phyloP scores from a whole-genome alignment of 345 rosid species.

The Eucalyptus caleyi region DNA sequence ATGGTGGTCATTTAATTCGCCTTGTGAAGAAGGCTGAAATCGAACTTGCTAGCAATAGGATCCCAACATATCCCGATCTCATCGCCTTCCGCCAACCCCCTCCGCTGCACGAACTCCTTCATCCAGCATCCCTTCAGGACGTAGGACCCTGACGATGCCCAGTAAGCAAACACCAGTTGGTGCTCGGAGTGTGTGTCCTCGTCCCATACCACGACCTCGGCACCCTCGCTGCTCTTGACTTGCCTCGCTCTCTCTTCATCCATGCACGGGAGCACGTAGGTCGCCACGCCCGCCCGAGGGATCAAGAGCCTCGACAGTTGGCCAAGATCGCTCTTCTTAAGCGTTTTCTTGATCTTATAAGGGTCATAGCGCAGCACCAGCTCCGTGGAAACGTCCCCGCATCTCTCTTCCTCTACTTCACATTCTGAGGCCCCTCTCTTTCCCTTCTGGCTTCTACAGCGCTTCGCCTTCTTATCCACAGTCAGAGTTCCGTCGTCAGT shows the following conservation, averaged over 20 bases:
- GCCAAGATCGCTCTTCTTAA: not conserved
- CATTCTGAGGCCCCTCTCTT: not conserved
- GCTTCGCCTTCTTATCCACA: too few relatives aligned
- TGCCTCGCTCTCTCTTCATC: not conserved
- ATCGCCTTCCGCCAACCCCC: too few relatives aligned
- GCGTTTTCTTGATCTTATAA: not conserved
- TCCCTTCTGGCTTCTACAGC: too few relatives aligned
- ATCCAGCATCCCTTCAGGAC: too few relatives aligned
- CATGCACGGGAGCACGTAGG: not conserved
- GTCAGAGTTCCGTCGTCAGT: accelerated
- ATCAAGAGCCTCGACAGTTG: not conserved
- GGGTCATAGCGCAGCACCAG: not conserved
- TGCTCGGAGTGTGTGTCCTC: not conserved
- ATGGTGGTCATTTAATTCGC: too few relatives aligned
- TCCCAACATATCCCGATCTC: too few relatives aligned
- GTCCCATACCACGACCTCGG: not conserved
- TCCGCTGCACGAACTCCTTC: too few relatives aligned
- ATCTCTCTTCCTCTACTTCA: not conserved
- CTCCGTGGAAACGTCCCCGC: not conserved
- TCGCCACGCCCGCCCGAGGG: not conserved
- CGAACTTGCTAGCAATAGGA: too few relatives aligned
- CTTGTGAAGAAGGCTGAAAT: too few relatives aligned
- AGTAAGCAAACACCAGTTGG: too few relatives aligned
- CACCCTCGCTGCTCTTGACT: not conserved
- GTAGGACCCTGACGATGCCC: too few relatives aligned